Base-by-base conservation (phyloP, 2,329 filamentous ascomycete species). In the Oidium heveae region DNA sequence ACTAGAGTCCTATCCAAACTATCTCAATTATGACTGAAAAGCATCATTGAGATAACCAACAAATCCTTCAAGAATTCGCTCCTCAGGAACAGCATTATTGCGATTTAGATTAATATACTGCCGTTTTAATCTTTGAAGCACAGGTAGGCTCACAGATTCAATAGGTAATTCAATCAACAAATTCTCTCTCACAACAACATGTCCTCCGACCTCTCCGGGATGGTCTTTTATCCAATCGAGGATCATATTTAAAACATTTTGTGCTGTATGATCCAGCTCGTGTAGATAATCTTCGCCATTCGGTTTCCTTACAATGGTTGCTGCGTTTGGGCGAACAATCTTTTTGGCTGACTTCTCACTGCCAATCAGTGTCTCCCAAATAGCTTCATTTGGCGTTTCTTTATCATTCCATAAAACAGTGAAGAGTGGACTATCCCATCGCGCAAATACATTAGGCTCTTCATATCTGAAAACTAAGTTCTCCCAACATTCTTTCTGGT, bases 361-460 rank as follows among this genome's bases (percentile, higher is more conserved):
- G 36, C 73, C 74, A 15, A 77, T 66, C 56, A 91, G 68, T 1
- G 79, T 75, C 44, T 88, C 82, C 85, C 84, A 91, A 55, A 91
- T 74, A 55, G 74, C 72, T 51, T 81, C 76, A 57, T 79, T 82
- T 1, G 79, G 78, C n/a, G 74, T 74, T 56, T 73, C 73, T 55
- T 75, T 74, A 64, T 93, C 86, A 47, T 87, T 80, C 72, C 81
- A 84, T 12, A 86, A 74, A 0, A 91, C 73, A 4, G 82, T 82
- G 67, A 89, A 91, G 2, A 91, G 72, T 1, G 86, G 85, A 55
- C 80, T 83, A 65, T 93, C 85, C 86, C 86, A 93, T 46, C 84
- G 71, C 2, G 76, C 81, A 83, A 89, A 88, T 22, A 80, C 77
- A 64, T 89, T 91, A 15, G 86, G 85, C 67, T 93, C 85, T 67